These are phyloP conservation scores for Tinospora cordifolia DNA, from an alignment of 164 flowering plant species.

Conservation along the genomic window DNA sequence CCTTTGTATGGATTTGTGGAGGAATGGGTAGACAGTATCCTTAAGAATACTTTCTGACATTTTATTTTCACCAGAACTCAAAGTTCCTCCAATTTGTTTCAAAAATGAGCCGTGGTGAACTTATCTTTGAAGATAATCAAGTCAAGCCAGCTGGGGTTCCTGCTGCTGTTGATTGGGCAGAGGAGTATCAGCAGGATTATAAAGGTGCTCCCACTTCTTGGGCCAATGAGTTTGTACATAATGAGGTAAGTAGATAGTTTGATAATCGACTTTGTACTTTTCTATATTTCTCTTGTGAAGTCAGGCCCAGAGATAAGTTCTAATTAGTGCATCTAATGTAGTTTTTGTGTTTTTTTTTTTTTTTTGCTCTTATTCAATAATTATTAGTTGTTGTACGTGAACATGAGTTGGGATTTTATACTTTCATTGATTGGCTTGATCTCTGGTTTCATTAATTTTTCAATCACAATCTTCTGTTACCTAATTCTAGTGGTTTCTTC, in stretches of 20 bases:
- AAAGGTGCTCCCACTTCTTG: slow-evolving; percentile 41
- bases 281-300: not conserved
- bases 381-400: not conserved
- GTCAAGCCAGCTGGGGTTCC: slow-evolving; percentile 44
- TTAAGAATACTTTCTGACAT: not conserved
- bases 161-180: slow-evolving; percentile 70
- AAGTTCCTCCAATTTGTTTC: slow-evolving; percentile 95
- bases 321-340: not conserved
- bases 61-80: slow-evolving; percentile 52
- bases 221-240: slow-evolving; percentile 65
- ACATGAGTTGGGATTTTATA: not conserved
- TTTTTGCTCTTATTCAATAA: not conserved
- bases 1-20: not conserved
- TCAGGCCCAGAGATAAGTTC: not conserved
- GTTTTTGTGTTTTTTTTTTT: not conserved
- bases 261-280: not conserved
- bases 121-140: slow-evolving; percentile 89
- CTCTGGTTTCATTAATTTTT: not conserved
- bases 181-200: slow-evolving; percentile 70
- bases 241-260: slow-evolving; percentile 34
- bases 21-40: not conserved
- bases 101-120: slow-evolving; percentile 98
- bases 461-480: slow-evolving; percentile 6
- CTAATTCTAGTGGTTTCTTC: slow-evolving; percentile 23
- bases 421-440: not conserved